Percentiles rank a stretch among this genome's conserved stretches.
Evolutionary conservation across 2,329 filamentous ascomycete genomes (phyloP).

Genomic region (Venturia nashicola): DNA sequence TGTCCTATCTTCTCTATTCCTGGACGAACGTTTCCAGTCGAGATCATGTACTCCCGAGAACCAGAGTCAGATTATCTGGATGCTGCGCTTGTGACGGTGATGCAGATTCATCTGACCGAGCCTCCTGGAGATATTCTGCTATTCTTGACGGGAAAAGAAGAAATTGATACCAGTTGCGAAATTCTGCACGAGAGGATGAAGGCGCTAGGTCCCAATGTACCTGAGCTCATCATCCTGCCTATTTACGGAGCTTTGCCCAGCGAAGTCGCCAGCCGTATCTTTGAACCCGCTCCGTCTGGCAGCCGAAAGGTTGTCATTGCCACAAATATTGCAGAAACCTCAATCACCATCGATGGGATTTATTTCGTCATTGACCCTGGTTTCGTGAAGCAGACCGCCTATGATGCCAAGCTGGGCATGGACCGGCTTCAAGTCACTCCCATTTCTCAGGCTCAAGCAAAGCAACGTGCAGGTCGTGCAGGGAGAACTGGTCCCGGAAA

Average conservation of each 20-base stretch:
- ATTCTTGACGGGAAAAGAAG: constrained; percentile 93
- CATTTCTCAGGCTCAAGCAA: constrained; percentile 92
- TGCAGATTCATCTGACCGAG: constrained; percentile 95
- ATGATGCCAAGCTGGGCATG: constrained; percentile 96
- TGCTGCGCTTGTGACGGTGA: constrained; percentile 85
- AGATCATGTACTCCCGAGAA: constrained; percentile 88
- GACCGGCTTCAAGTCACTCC: constrained; percentile 91
- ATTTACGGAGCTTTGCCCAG: constrained; percentile 92
- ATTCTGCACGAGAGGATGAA: constrained; percentile 95
- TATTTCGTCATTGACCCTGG: constrained; percentile 96
- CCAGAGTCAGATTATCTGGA: constrained; percentile 95
- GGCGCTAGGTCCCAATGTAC: constrained; percentile 76
- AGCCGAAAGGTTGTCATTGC: constrained; percentile 91
- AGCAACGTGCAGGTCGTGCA: constrained; percentile 83
- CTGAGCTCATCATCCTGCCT: constrained; percentile 82
- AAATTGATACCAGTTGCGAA: constrained; percentile 92
- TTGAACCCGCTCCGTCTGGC: constrained; percentile 80
- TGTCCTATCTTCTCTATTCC: constrained; percentile 96
- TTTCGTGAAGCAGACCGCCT: constrained; percentile 95
- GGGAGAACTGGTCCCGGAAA: constrained; percentile 93
- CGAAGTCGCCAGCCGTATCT: constrained; percentile 89
- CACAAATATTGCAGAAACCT: constrained; percentile 96
- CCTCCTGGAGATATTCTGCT: constrained; percentile 88
- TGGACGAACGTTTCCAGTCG: constrained; percentile 87
- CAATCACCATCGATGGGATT: constrained; percentile 94